Conservation (phyloP, 1,284 basidiomycete genomes). For the Pyrrhoderma noxium region DNA sequence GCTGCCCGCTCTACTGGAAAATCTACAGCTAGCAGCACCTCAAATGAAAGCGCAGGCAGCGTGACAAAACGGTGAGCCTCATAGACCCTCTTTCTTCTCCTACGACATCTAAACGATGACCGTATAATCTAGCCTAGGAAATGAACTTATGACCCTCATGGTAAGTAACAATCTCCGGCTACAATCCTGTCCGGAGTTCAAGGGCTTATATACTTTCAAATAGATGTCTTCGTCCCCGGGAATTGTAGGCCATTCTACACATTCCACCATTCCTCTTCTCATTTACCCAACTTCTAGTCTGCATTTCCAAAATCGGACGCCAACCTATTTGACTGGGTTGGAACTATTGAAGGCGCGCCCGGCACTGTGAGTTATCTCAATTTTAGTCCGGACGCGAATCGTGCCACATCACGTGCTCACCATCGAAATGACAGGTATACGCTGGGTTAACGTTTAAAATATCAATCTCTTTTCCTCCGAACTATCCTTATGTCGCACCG, state of each 20-base stretch:
- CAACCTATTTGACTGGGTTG: slow-evolving; percentile 78
- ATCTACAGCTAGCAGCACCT: slow-evolving; percentile 41
- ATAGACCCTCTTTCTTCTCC: slow-evolving; percentile 2
- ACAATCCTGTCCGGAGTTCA: not conserved
- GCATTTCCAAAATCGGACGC: slow-evolving; percentile 79
- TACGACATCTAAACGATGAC: not conserved
- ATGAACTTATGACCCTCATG: slow-evolving; percentile 81
- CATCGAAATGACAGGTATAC: slow-evolving; percentile 48
- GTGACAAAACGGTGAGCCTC: slow-evolving; percentile 67
- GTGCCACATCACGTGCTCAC: slow-evolving; percentile 17
- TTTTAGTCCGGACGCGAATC: slow-evolving; percentile 1
- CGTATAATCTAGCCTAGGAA: slow-evolving; percentile 47
- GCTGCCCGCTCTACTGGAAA: slow-evolving; percentile 51
- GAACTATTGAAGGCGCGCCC: slow-evolving; percentile 72
- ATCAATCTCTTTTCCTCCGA: slow-evolving; percentile 71
- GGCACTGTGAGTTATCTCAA: slow-evolving; percentile 49
- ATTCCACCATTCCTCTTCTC: not conserved
- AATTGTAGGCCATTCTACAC: slow-evolving; percentile 47
- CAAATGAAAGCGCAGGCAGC: slow-evolving; percentile 56
- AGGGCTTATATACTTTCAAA: not conserved
- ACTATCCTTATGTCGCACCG: slow-evolving; percentile 79
- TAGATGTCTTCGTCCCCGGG: slow-evolving; percentile 82
- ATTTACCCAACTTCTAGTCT: slow-evolving; percentile 40
- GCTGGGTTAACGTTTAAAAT: slow-evolving; percentile 72
- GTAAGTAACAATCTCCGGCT: slow-evolving; percentile 29